Percentiles rank a stretch among this genome's conserved stretches.
phyloP scores from a whole-genome alignment of 768 basidiomycete genomes.

The Lyophyllum decastes region DNA sequence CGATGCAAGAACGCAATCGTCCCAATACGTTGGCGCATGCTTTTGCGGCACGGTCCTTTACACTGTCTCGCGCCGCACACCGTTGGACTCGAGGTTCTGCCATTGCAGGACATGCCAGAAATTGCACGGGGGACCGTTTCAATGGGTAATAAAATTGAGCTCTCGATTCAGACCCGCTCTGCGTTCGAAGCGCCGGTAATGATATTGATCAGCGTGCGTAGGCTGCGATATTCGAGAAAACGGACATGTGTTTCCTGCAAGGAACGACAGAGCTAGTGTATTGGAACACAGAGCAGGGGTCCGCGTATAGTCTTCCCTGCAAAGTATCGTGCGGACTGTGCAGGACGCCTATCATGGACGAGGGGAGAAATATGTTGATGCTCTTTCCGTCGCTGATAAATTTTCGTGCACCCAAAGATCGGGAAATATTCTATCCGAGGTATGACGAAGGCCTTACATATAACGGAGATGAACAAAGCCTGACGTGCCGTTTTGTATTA shows the following conservation, averaged over 20 bases:
- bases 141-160: constrained; percentile 9
- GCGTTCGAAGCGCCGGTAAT: no score
- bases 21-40: not conserved
- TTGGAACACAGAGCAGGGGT: not conserved
- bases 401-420: not conserved
- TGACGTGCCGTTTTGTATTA: not conserved
- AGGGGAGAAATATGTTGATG: constrained; percentile 13
- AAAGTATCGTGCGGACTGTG: constrained; percentile 12
- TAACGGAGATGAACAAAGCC: no score
- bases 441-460: not conserved
- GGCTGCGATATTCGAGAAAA: constrained; percentile 15
- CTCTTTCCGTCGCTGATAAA: constrained; percentile 12
- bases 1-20: not conserved
- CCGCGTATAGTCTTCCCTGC: constrained; percentile 6
- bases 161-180: not conserved
- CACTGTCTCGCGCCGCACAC: constrained; percentile 1
- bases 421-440: not conserved
- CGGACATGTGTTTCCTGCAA: constrained; percentile 1
- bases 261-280: not conserved
- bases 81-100: constrained; percentile 13
- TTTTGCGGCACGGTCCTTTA: not conserved
- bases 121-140: constrained; percentile 15
- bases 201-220: no score
- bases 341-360: constrained; percentile 14
- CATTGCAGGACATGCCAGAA: constrained; percentile 12